Conservation (phyloP, 1,284 basidiomycete genomes). For the Pseudozyma pruni region DNA sequence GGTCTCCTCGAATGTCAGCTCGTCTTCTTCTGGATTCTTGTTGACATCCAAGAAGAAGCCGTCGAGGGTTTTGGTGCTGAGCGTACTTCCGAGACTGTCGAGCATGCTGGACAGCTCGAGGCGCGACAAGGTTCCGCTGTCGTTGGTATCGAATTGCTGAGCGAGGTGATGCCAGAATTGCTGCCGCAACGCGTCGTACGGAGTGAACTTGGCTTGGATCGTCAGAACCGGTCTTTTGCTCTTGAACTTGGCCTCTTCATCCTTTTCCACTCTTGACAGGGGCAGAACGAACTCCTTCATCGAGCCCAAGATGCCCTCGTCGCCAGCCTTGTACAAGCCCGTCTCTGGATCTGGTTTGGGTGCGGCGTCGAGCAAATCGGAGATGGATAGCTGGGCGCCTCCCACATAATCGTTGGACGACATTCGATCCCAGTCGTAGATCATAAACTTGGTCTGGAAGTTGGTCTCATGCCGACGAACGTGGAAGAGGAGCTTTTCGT, state of each 20-base stretch:
- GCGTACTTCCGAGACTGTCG: constrained; percentile 92
- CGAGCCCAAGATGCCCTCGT: constrained; percentile 31
- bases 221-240: constrained; percentile 41
- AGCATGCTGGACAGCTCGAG: constrained; percentile 95
- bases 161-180: constrained; percentile 90
- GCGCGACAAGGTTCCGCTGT: constrained; percentile 80
- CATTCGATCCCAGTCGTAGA: constrained; percentile 67
- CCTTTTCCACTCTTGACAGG: constrained; percentile 40
- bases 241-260: constrained; percentile 55
- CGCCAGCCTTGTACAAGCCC: constrained; percentile 49
- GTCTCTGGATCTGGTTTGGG: constrained; percentile 55
- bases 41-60: constrained; percentile 70
- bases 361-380: constrained; percentile 52
- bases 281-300: constrained; percentile 54
- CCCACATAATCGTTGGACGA: constrained; percentile 64
- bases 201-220: constrained; percentile 87
- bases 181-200: constrained; percentile 76
- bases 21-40: constrained; percentile 77
- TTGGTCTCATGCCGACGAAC: constrained; percentile 85
- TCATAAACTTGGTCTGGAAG: constrained; percentile 56
- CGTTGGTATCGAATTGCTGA: constrained; percentile 89
- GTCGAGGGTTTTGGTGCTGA: constrained; percentile 83
- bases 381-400: constrained; percentile 42
- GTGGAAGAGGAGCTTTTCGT: constrained; percentile 95
- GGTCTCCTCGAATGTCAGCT: constrained; percentile 79